Base-by-base conservation (phyloP, 2,329 filamentous ascomycete genomes). In the Fusarium pseudoanthophilum region DNA sequence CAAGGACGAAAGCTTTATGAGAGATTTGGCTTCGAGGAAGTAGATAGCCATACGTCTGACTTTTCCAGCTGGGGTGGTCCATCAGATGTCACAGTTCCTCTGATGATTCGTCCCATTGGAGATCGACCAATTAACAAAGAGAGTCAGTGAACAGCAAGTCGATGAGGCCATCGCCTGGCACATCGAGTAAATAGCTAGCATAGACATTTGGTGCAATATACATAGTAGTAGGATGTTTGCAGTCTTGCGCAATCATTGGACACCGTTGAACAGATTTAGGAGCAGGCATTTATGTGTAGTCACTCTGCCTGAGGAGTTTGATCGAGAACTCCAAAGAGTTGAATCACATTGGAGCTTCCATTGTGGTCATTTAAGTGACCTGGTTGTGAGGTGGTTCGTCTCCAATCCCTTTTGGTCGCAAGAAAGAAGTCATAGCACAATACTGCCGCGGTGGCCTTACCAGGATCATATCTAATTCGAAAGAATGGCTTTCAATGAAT, bases 21-120 rank as follows among this genome's bases (percentile, higher is more conserved):
- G 61, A 81, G 78, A 71, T 78, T 77, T 40, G 83, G 82, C 1
- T 84, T 82, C 69, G 64, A 75, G n/a, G 77, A 79, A 59, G 71
- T 81, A 11, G 79, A 79, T 21, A 70, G 61, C 24, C 36, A 78
- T 28, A 65, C 56, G 2, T 68, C 69, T 13, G 79, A 82, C 63
- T 69, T 82, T 24, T 75, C 76, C 14, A 74, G 71, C 55, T 82
- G 78, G 80, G 75, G 74, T 36, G 79, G 77, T 3, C 77, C 78
- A 6, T 57, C 65, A 8, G 71, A 75, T 11, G 37, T 67, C 11
- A 58, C 60, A 11, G 53, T 71, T 11, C 64, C 71, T 18, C 28
- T 79, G 40, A 81, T 81, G 79, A 26, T 79, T 56, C 74, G 79
- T 34, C 60, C 62, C 45, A 26, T 46, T 42, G 42, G 42, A 40